phyloP scores from a whole-genome alignment of 2,329 filamentous ascomycete species.

The Monosporascus sp. region DNA sequence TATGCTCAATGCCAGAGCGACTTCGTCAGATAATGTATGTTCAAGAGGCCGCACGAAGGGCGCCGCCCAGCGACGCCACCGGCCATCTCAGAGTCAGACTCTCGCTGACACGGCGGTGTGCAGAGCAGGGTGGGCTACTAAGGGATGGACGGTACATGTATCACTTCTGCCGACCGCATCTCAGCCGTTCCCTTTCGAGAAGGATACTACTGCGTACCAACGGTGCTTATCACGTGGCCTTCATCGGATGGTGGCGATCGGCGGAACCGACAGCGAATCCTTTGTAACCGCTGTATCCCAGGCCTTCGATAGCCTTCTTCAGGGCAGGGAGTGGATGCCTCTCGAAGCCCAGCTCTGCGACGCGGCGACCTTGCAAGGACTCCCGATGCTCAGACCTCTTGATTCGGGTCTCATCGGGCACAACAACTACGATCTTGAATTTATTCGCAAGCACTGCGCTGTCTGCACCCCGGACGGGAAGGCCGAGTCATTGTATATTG shows the following conservation, averaged over 20 bases:
- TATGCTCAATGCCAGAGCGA: conserved; percentile 16
- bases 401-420: conserved; percentile 35
- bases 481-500: conserved; percentile 56
- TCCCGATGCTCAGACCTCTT: conserved; percentile 55
- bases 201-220: conserved; percentile 57
- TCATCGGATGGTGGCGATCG: conserved; percentile 51
- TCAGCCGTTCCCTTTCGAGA: conserved; percentile 56
- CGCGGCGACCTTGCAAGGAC: conserved; percentile 46
- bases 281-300: conserved; percentile 44
- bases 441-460: conserved; percentile 50
- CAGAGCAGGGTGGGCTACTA: conserved; percentile 25
- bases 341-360: conserved; percentile 56
- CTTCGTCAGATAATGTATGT: conserved; percentile 24
- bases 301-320: conserved; percentile 45
- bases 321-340: conserved; percentile 49
- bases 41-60: conserved; percentile 5
- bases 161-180: conserved; percentile 50
- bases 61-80: neutral
- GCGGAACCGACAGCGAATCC: conserved; percentile 42
- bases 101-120: conserved; percentile 19
- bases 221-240: conserved; percentile 55
- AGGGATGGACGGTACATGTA: conserved; percentile 53
- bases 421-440: conserved; percentile 42
- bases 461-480: conserved; percentile 49
- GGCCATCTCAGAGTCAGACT: conserved; percentile 3